Conservation (phyloP, 2,329 filamentous ascomycete genomes). For the Ophiocordyceps camponoti-rufipedis region DNA sequence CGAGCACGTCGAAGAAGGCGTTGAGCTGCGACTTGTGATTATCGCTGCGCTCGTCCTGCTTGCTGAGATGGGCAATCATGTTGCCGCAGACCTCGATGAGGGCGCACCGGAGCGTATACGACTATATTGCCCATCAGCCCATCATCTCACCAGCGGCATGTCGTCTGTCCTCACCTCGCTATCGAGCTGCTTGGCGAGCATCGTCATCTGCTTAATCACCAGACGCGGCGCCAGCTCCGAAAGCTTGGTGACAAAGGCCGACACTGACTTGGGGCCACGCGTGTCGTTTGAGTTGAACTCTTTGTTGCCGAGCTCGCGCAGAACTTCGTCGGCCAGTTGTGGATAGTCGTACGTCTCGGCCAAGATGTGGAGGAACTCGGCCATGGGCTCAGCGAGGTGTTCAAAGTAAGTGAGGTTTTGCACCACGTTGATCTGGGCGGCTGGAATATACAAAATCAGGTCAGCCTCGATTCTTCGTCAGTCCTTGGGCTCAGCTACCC, state of each 20-base stretch:
- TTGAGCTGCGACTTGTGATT: slow-evolving; percentile 91
- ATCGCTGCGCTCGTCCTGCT: slow-evolving; percentile 77
- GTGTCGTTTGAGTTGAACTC: slow-evolving; percentile 96
- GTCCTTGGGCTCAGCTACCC: slow-evolving; percentile 10
- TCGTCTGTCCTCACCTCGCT: slow-evolving; percentile 50
- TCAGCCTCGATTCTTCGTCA: slow-evolving; percentile 8
- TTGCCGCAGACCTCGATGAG: slow-evolving; percentile 96
- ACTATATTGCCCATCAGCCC: slow-evolving; percentile 27
- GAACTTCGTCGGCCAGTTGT: slow-evolving; percentile 80
- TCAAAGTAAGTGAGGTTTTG: slow-evolving; percentile 98
- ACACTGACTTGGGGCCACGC: slow-evolving; percentile 89
- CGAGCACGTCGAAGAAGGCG: slow-evolving; percentile 89
- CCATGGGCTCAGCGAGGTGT: slow-evolving; percentile 97
- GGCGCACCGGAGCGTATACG: slow-evolving; percentile 82
- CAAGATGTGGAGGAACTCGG: slow-evolving; percentile 89
- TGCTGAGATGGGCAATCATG: slow-evolving; percentile 77
- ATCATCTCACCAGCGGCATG: not conserved
- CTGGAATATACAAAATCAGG: slow-evolving; percentile 21
- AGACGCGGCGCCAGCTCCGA: slow-evolving; percentile 81
- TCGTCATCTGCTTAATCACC: slow-evolving; percentile 94
- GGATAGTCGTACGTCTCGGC: slow-evolving; percentile 96
- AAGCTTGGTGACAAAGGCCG: slow-evolving; percentile 78
- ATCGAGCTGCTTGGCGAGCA: slow-evolving; percentile 84
- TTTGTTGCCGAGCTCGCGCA: slow-evolving; percentile 89
- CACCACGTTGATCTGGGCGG: slow-evolving; percentile 92